Evolutionary conservation across 2,329 filamentous ascomycete species (phyloP), one percentile per base, ranked within the genome.

Genomic region (Aspergillus melleus): DNA sequence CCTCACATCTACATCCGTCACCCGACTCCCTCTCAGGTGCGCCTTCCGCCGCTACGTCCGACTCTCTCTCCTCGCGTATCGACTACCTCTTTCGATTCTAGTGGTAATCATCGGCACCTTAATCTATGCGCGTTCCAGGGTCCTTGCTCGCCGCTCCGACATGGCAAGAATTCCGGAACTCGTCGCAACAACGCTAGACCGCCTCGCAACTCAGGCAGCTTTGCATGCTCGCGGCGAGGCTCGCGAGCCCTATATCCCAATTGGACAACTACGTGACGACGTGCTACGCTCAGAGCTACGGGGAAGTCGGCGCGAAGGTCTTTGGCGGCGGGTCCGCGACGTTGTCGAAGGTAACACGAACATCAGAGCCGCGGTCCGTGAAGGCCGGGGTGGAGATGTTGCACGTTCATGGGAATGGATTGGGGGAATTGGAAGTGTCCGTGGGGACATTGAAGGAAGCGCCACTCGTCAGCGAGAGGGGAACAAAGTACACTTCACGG

Each of bases 281-380:
- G 89, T 99, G 3, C 81, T 99, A 44, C 84, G 94, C 20, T 86
- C 89, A 29, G 88, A 96, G 62, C 91, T 97, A 74, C 89, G 86
- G 3, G 83, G 93, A 20, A 82, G 83, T 9, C 86, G 92, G 68
- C 84, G 95, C 42, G 90, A 95, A 71, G 85, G 86, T 58, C 81
- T 99, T 54, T 99, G 96, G 95, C 84, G 87, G 64, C 86, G 87
- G 53, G 95, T 99, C 20, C 85, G 87, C 66, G 86, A 83, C 54
- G 89, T 98, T 55, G 93, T 99, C 0, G 95, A 99, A 77, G 88
- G 88, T 75, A 99, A 99, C 74, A 90, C 91, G 61, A 99, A 99
- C 71, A 90, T 99, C 16, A 85, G 95, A 47, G 91, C 77, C 77
- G 93, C 84, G 79, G 92, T 80, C 79, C 90, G 84, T 77, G 86